phyloP scores from a whole-genome alignment of 2,329 filamentous ascomycete species.

The Seiridium unicorne region DNA sequence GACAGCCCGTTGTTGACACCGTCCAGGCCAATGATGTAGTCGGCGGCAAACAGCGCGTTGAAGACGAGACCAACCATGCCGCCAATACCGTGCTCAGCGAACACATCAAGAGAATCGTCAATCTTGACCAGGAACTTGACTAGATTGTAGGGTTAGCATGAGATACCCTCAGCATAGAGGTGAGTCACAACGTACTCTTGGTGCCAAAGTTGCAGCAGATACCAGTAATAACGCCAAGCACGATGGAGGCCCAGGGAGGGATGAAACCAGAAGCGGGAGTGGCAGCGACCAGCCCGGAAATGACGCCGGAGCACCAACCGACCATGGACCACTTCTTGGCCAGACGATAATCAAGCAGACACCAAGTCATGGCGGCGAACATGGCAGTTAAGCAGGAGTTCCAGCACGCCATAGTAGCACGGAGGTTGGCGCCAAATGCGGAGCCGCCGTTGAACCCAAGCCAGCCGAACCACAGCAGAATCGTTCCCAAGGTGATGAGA shows the following conservation, averaged over 20 bases:
- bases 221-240: slow-evolving; percentile 66
- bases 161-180: not conserved
- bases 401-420: slow-evolving; percentile 96
- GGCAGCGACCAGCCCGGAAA: slow-evolving; percentile 68
- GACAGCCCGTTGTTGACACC: slow-evolving; percentile 67
- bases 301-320: slow-evolving; percentile 70
- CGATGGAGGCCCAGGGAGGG: slow-evolving; percentile 64
- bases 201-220: slow-evolving; percentile 67
- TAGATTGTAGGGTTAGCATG: slow-evolving; percentile 16
- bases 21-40: slow-evolving; percentile 71
- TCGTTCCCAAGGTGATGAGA: slow-evolving; percentile 90
- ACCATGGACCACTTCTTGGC: slow-evolving; percentile 89
- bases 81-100: slow-evolving; percentile 69
- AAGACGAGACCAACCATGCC: slow-evolving; percentile 70
- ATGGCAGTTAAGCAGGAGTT: slow-evolving; percentile 93
- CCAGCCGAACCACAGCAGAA: slow-evolving; percentile 98
- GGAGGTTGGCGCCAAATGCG: slow-evolving; percentile 88
- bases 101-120: slow-evolving; percentile 70
- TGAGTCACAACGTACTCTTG: slow-evolving; percentile 41
- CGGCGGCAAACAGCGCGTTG: slow-evolving; percentile 70
- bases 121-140: slow-evolving; percentile 63
- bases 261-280: slow-evolving; percentile 69
- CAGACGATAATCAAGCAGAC: slow-evolving; percentile 90
- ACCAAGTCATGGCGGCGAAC: slow-evolving; percentile 91
- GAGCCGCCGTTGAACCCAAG: slow-evolving; percentile 98